Evolutionary conservation across 768 basidiomycete genomes (phyloP).

Genomic region (Daedaleopsis sinensis): DNA sequence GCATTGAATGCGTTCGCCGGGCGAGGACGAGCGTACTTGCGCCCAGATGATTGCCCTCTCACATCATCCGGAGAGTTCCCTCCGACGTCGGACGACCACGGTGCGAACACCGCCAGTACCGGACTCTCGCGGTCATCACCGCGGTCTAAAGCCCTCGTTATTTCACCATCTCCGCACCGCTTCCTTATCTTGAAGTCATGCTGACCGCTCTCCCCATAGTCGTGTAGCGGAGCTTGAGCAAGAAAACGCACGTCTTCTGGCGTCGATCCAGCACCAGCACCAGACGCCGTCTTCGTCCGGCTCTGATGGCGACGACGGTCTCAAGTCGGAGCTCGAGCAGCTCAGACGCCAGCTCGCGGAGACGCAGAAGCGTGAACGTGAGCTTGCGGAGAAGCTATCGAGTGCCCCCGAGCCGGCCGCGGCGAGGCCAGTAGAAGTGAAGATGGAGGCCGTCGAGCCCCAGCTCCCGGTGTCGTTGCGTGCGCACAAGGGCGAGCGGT

Average conservation of each 20-base stretch:
- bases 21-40: not conserved
- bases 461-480: constrained; percentile 44
- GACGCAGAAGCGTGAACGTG: constrained; percentile 66
- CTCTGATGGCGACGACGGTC: constrained; percentile 34
- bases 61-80: not conserved
- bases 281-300: not conserved
- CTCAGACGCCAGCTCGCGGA: constrained; percentile 67
- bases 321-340: constrained; percentile 64
- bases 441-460: constrained; percentile 62
- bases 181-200: not conserved
- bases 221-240: constrained; percentile 84
- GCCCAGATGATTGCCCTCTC: not conserved
- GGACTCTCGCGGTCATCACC: not conserved
- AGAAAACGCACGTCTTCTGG: constrained; percentile 76
- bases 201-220: constrained; percentile 41
- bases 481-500: constrained; percentile 53
- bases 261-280: constrained; percentile 48
- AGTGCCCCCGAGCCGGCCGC: constrained; percentile 36
- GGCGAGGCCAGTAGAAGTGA: constrained; percentile 38
- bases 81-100: not conserved
- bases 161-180: not conserved
- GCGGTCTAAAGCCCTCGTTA: not conserved
- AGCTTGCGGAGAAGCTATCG: constrained; percentile 65
- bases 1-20: not conserved
- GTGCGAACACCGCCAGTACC: not conserved